Evolutionary conservation across 768 basidiomycete species (phyloP), one percentile per base, ranked within the genome.

Genomic region (Gloeostereum incarnatum): DNA sequence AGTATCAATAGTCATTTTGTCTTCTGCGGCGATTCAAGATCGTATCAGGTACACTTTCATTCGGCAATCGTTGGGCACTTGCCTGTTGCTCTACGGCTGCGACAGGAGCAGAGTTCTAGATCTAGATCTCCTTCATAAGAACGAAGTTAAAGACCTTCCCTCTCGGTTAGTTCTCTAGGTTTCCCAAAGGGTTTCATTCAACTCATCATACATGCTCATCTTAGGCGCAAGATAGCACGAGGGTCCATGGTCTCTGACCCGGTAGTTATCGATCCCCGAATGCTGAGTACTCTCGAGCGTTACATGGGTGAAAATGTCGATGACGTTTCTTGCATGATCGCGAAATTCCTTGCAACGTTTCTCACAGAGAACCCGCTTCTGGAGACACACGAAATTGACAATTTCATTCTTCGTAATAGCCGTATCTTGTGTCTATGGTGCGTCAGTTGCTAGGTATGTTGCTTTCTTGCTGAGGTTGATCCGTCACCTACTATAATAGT

Each of bases 371-470:
- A 79, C 2, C 66, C 74, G 1, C 67, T 74, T 27, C 51, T 87
- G 39, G 78, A 81, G 47, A 52, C 73, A 1, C 70, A 80, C 45
- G 84, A 84, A 55, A 64, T 81, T 2, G 81, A 84, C 48, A 81
- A 83, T 51, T 84, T 86, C 47, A 68, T 85, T 21, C 52, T 84
- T 22, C 68, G 72, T 33, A 82, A 84, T 45, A 76, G 71, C 9
- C 55, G 57, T 29, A 51, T 74, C 13, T 58, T 88, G n/a, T 66
- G 69, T 18, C 53, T 60, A 20, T 83, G 81, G 84, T 86, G 51
- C 41, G 66, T 37, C 32, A 29, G 27, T 2, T 33, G 20, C n/a
- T n/a, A n/a, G n/a, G n/a, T n/a, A n/a, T n/a, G n/a, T n/a, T n/a
- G n/a, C n/a, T n/a, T n/a, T 17, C 31, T 17, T 23, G 24, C 5